These are phyloP conservation scores for Mycena citricolor DNA, from an alignment of 1,284 basidiomycete species.

Conservation along the genomic window DNA sequence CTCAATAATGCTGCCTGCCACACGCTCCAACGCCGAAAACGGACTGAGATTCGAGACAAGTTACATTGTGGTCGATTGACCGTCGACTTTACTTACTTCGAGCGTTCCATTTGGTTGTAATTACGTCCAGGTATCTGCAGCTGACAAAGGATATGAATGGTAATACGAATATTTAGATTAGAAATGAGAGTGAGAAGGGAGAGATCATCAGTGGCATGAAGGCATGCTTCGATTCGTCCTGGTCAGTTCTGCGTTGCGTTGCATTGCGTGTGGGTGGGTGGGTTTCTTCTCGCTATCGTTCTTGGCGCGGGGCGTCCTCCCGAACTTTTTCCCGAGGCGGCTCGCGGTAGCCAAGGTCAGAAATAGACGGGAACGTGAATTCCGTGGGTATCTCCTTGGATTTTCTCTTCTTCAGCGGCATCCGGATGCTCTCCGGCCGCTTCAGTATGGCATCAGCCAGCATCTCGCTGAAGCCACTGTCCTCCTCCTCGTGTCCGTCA, in stretches of 20 bases:
- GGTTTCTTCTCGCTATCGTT: not conserved
- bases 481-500: slow-evolving; percentile 27
- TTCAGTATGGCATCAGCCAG: slow-evolving; percentile 63
- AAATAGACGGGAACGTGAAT: slow-evolving; percentile 46
- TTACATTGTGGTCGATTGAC: not conserved
- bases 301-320: not conserved
- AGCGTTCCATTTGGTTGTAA: not conserved
- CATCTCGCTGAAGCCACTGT: slow-evolving; percentile 39
- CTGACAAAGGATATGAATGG: not conserved
- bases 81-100: not conserved
- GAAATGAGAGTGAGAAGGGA: slow-evolving; percentile 3
- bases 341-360: slow-evolving; percentile 31
- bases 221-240: not conserved
- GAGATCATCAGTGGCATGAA: not conserved
- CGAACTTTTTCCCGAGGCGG: not conserved
- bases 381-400: slow-evolving; percentile 31
- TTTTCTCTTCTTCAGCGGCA: slow-evolving; percentile 28
- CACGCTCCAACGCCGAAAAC: not conserved
- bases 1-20: slow-evolving; percentile 15
- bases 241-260: not conserved
- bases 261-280: not conserved
- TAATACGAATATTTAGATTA: too few species aligned
- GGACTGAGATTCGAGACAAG: not conserved
- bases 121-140: not conserved
- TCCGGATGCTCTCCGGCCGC: slow-evolving; percentile 43